Base-by-base conservation (phyloP, 2,329 filamentous ascomycete species). In the Drechslerella coelobrocha region DNA sequence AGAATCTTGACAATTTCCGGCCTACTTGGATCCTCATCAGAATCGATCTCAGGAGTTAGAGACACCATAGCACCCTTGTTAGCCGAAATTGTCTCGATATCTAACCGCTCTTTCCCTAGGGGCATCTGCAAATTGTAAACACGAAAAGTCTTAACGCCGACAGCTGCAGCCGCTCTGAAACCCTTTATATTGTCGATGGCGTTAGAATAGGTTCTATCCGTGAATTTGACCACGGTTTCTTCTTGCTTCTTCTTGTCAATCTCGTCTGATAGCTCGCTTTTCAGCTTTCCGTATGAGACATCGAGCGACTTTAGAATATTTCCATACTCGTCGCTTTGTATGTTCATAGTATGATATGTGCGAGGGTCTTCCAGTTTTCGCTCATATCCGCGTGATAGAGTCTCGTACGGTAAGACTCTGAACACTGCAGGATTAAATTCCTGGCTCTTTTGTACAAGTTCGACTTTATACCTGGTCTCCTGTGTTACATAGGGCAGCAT, bases 191-290 rank as follows among this genome's bases (percentile, higher is more conserved):
- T 24, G 37, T 47, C 50, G 17, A 69, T 29, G n/a, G 63, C 19
- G 45, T 62, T 55, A 3, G 63, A 62, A 31, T 52, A 54, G 21
- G 41, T n/a, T 14, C 37, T 37, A 12, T 69, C 63, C n/a, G 12
- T 23, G 43, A 56, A 69, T 3, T 47, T 37, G 6, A 62, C 43
- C 2, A 37, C 17, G 3, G 24, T 12, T 24, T 54, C 12, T 23
- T 62, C 41, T 41, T 68, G 56, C 6, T n/a, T 50, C 23, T n/a
- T 24, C 34, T 39, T 51, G 7, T 19, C 50, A 7, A 19, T 45
- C 12, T 2, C 23, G 9, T 55, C 19, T 10, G 39, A 8, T 2
- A 12, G 9, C 2, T 5, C 8, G 1, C 37, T 48, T 12, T 24
- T 19, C 2, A 24, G 37, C 7, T 23, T 26, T 2, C 66, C 66